These are phyloP conservation scores for Comarum palustre DNA, from an alignment of 306 rosid species.

Conservation along the genomic window DNA sequence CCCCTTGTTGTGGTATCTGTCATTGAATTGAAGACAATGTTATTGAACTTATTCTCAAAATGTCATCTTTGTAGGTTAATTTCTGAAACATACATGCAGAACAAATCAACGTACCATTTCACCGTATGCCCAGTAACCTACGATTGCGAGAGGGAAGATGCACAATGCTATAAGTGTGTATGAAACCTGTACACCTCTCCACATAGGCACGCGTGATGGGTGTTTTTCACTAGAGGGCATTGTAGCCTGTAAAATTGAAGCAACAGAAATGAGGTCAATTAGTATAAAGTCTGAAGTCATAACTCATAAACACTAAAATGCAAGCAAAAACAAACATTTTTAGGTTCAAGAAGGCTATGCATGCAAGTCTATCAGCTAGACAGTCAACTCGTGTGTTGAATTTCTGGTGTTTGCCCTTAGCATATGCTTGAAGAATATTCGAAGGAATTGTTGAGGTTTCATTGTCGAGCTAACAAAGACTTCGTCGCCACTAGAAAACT, in stretches of 20 bases:
- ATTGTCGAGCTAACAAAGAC: not conserved
- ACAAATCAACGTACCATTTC: not conserved
- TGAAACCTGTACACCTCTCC: slow-evolving; percentile 44
- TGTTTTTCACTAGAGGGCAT: slow-evolving; percentile 54
- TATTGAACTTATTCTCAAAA: not conserved
- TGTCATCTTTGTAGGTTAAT: not conserved
- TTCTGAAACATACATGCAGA: not conserved
- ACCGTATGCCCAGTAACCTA: slow-evolving; percentile 53
- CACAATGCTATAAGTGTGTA: slow-evolving; percentile 38
- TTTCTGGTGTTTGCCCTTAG: not conserved
- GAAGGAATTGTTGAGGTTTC: not conserved
- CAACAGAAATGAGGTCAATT: not conserved
- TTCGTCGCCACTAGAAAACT: not conserved
- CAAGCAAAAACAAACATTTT: not conserved
- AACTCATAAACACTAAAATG: not conserved
- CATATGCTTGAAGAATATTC: not conserved
- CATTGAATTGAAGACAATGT: not conserved
- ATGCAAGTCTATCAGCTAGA: not conserved
- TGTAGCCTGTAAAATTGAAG: slow-evolving; percentile 31
- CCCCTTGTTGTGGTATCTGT: slow-evolving; percentile 44
- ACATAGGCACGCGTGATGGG: slow-evolving; percentile 52
- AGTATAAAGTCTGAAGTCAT: not conserved
- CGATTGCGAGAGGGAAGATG: slow-evolving; percentile 44
- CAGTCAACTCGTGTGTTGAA: not conserved
- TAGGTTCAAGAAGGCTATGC: not conserved